Conservation (phyloP, 1,139 yeast species). For the Taphrina communis region DNA sequence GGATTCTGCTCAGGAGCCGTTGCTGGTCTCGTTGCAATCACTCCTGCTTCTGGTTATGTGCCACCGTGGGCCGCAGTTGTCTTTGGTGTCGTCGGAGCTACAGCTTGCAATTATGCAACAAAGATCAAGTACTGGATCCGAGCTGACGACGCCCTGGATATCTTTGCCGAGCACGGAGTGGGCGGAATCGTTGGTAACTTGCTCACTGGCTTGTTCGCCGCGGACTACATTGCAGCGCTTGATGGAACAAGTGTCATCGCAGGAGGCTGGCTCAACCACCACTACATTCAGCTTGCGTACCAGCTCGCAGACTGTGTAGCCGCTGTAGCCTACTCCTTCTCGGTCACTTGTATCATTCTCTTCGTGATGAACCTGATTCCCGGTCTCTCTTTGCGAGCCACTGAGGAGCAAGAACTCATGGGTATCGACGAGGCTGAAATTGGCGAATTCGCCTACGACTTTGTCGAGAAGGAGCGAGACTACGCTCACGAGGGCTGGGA, state of each 20-base stretch:
- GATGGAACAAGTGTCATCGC: constrained; percentile 64
- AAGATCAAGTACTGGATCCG: constrained; percentile 73
- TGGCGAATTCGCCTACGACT: constrained; percentile 97
- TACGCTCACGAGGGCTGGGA: constrained; percentile 35
- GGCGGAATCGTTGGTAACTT: constrained; percentile 88
- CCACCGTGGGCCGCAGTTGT: constrained; percentile 87
- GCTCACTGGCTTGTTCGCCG: constrained; percentile 89
- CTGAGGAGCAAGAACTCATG: constrained; percentile 84
- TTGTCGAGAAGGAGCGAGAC: constrained; percentile 93
- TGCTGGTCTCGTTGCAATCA: constrained; percentile 93
- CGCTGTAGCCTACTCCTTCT: constrained; percentile 79
- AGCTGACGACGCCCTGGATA: constrained; percentile 96
- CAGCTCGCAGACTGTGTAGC: constrained; percentile 86
- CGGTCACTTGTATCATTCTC: constrained; percentile 73
- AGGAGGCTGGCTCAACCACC: constrained; percentile 95
- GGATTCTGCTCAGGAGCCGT: constrained; percentile 93
- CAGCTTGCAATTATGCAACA: constrained; percentile 90
- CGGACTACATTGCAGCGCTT: constrained; percentile 84
- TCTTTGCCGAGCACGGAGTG: constrained; percentile 89
- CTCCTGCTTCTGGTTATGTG: constrained; percentile 96
- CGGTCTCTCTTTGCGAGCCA: constrained; percentile 73
- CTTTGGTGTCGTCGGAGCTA: constrained; percentile 80
- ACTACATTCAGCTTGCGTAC: constrained; percentile 87
- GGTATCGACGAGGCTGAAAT: constrained; percentile 94
- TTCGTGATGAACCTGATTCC: constrained; percentile 80